These are phyloP conservation scores for Porphyra umbilicalis DNA, from an alignment of 31 red algal genomes.

Conservation along the genomic window DNA sequence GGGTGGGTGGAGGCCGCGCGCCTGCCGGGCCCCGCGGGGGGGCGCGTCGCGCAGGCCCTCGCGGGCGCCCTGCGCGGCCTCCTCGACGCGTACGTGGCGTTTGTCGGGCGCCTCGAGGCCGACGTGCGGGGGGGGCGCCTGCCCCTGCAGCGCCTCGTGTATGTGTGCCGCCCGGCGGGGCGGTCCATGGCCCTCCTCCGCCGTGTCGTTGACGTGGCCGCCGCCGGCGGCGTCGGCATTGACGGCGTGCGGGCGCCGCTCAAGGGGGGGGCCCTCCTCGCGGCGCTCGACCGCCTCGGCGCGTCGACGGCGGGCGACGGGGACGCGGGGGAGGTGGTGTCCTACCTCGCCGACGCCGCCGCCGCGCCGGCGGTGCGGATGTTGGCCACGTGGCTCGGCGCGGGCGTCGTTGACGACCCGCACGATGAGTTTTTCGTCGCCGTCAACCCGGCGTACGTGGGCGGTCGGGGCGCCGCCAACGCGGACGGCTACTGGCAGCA, in stretches of 20 bases:
- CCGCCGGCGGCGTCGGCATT: neutral
- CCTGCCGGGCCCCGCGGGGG: constrained; percentile 4
- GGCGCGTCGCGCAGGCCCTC: constrained; percentile 30
- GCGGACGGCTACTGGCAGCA: constrained; percentile 17
- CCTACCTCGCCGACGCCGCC: constrained; percentile 14
- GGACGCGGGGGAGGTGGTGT: constrained; percentile 6
- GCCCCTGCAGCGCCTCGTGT: constrained; percentile 31
- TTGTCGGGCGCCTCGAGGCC: constrained; percentile 30
- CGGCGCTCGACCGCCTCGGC: constrained; percentile 18
- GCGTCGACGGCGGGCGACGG: constrained; percentile 26
- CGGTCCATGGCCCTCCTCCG: constrained; percentile 33
- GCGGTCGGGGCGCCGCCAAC: neutral
- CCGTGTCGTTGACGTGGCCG: neutral
- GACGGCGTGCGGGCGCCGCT: neutral
- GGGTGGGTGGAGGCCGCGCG: constrained; percentile 31
- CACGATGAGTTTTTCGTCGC: constrained; percentile 42
- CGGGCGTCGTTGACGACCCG: constrained; percentile 30
- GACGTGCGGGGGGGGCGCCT: constrained; percentile 3
- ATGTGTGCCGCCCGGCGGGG: constrained; percentile 16
- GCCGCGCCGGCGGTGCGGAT: constrained; percentile 14
- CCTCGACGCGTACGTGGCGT: constrained; percentile 21
- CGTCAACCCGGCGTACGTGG: constrained; percentile 7
- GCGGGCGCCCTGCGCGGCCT: constrained; percentile 21
- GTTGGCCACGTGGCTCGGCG: constrained; percentile 23
- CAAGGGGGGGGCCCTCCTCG: constrained; percentile 24